A percentile compares a stretch with the other conserved stretches of the same genome.
Conservation (phyloP, 441 rosid genomes). For the Brassica balearica region DNA sequence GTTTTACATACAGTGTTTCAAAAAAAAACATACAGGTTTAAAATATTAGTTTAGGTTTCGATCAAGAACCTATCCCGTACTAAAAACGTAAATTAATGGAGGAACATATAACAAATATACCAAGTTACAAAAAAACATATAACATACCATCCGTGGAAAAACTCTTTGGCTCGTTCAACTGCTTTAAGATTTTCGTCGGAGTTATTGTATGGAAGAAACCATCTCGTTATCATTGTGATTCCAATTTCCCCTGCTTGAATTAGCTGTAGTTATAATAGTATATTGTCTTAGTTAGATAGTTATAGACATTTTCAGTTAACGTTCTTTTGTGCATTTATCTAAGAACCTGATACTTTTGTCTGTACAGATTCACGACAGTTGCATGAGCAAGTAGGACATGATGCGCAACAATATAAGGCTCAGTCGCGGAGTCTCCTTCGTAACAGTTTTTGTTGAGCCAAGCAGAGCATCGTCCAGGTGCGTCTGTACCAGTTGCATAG, state of each 20-base stretch:
- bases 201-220: constrained; percentile 43
- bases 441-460: constrained; percentile 28
- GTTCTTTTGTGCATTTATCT: background rate
- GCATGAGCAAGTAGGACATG: constrained; percentile 38
- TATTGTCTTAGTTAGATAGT: background rate
- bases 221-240: constrained; percentile 29
- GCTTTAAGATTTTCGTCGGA: constrained; percentile 32
- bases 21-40: background rate
- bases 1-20: background rate
- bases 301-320: background rate
- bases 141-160: constrained; percentile 28
- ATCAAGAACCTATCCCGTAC: background rate
- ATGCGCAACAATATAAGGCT: constrained; percentile 33
- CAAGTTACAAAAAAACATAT: background rate
- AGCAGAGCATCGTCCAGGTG: constrained; percentile 46
- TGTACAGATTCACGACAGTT: constrained; percentile 21
- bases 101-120: background rate
- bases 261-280: background rate
- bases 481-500: constrained; percentile 33
- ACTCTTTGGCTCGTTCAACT: constrained; percentile 30
- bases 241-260: constrained; percentile 44
- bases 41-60: background rate
- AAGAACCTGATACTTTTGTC: constrained; percentile 20
- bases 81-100: background rate
- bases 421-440: constrained; percentile 20